Evolutionary conservation across 352 stramenopile genomes (phyloP).

Genomic region (Phytophthora sojae): DNA sequence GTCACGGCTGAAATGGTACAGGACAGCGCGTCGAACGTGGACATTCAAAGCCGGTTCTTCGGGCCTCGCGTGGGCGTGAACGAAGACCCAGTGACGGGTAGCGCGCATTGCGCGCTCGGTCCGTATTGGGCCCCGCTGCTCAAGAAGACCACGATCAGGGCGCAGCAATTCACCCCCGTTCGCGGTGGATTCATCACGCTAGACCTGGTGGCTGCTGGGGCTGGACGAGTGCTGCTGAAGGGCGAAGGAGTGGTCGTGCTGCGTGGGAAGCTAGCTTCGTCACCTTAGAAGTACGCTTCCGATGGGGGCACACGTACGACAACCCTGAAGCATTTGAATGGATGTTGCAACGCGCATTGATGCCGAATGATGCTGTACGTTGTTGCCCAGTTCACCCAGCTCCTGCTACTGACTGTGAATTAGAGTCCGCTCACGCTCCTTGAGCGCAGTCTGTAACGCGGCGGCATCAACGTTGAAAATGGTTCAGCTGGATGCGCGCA

Average conservation of each 20-base stretch:
- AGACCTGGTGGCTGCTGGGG: conserved; percentile 39
- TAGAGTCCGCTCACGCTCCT: no score
- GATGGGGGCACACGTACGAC: no score
- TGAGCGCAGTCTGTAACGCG: neutral
- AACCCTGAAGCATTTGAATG: no score
- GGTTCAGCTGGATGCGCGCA: neutral
- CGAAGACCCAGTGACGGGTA: conserved; percentile 95
- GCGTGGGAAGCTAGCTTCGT: conserved; percentile 24
- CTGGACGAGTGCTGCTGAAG: conserved; percentile 55
- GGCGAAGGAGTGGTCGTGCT: conserved; percentile 43
- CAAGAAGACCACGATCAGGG: conserved; percentile 49
- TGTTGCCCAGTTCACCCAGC: no score
- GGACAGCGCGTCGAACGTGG: conserved; percentile 28
- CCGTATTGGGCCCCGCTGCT: conserved; percentile 82
- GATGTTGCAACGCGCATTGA: no score
- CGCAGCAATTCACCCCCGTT: conserved; percentile 52
- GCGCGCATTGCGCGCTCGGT: conserved; percentile 88
- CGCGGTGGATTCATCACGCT: conserved; percentile 55
- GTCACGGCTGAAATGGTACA: conserved; percentile 23
- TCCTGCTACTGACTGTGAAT: no score
- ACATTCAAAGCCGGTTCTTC: conserved; percentile 90
- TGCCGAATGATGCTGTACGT: no score
- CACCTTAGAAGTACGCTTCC: neutral
- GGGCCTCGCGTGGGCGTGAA: conserved; percentile 85
- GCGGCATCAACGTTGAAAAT: neutral